Conservation (phyloP, 2,329 filamentous ascomycete species). For the Calonectria henricotiae region DNA sequence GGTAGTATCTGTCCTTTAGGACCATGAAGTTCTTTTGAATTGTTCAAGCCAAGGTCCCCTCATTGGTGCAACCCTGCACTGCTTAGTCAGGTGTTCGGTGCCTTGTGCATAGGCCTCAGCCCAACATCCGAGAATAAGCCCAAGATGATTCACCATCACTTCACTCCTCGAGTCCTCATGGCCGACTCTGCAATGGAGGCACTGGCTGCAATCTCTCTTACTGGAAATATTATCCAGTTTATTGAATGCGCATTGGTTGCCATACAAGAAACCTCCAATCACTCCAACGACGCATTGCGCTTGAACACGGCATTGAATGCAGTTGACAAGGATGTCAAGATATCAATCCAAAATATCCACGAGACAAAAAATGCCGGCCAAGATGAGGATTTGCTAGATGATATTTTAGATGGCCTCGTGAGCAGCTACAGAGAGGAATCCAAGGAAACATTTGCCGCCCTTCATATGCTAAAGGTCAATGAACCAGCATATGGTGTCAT, state of each 20-base stretch:
- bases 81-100: conserved; percentile 2
- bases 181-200: background rate
- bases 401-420: background rate
- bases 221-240: conserved; percentile 14
- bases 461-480: background rate
- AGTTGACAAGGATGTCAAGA: background rate
- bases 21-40: background rate
- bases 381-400: background rate
- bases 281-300: background rate
- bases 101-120: background rate
- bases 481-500: background rate
- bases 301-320: background rate
- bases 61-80: background rate
- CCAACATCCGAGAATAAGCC: conserved; percentile 10
- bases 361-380: background rate
- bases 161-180: background rate
- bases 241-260: conserved; percentile 1
- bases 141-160: conserved; percentile 3
- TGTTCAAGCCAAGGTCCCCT: background rate
- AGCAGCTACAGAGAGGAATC: background rate
- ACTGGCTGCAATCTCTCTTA: background rate
- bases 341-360: background rate
- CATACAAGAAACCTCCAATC: background rate
- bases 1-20: too few species aligned
- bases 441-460: background rate